Evolutionary conservation across 331 rosid genomes (phyloP), one percentile per base, ranked within the genome.

Genomic region (Dryas integrifolia): DNA sequence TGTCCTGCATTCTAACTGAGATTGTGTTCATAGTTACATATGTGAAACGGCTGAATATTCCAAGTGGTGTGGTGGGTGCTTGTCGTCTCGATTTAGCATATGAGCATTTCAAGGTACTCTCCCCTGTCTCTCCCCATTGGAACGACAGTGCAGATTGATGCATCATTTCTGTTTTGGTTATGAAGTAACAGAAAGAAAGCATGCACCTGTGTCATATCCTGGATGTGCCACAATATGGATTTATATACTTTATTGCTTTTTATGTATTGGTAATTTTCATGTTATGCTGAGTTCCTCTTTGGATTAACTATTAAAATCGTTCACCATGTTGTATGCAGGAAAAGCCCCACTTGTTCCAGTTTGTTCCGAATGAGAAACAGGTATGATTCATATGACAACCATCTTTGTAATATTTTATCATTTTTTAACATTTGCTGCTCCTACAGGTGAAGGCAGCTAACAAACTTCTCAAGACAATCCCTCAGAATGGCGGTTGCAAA

Each of bases 21-120:
- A 21, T 49, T 70, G 62, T 82, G 70, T 82, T 72, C 53, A 39
- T 79, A 95, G 99, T 95, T 84, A 81, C 98, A 48, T 92, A 95
- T 78, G 97, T 95, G 73, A 90, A 84, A 83, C 86, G 88, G 77
- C 84, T 95, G 76, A 92, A 95, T 79, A 90, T 95, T 85, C 99
- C 99, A 44, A 95, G 99, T 70, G 98, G 98, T 5, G 98, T 92
- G 82, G 98, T 95, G 82, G 99, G 99, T 72, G 98, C 98, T 68
- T 95, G 98, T 71, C 92, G 96, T 65, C 98, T 95, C 60, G 99
- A 91, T 82, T 84, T 95, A 68, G 99, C 98, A 48, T 95, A 84
- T 62, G 93, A 92, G 79, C 98, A 95, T 73, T 95, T 91, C 88
- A 95, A 95, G 98, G 99, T 95, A 91, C 50, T 68, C 12, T 18